phyloP scores from a whole-genome alignment of 2,329 filamentous ascomycete species.

The Pezicula carpinea region DNA sequence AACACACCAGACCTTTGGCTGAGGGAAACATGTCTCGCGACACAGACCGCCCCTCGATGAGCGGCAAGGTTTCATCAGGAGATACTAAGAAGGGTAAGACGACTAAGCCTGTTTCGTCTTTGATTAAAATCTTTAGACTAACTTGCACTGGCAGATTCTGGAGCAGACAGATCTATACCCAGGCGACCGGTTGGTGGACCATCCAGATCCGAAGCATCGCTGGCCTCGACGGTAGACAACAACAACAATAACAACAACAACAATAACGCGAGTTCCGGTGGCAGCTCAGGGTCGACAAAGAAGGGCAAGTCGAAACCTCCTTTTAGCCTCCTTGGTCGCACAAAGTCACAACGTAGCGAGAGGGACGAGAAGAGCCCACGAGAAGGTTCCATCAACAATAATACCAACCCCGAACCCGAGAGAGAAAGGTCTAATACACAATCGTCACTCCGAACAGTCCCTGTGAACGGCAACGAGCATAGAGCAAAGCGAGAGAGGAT shows the following conservation, averaged over 20 bases:
- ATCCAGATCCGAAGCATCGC: constrained; percentile 22
- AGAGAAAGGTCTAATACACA: constrained; percentile 30
- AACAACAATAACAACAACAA: no score
- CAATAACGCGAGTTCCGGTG: constrained; percentile 12
- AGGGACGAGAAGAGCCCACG: constrained; percentile 29
- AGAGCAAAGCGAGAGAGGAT: constrained; percentile 66
- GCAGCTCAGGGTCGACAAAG: constrained; percentile 11
- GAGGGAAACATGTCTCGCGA: constrained; percentile 29
- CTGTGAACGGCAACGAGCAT: constrained; percentile 45
- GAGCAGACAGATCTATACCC: constrained; percentile 16
- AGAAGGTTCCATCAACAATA: constrained; percentile 16
- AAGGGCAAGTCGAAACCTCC: constrained; percentile 27
- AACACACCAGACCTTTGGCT: constrained; percentile 27
- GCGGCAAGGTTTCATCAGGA: constrained; percentile 25
- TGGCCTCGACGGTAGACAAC: constrained; percentile 16
- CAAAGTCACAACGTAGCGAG: constrained; percentile 34
- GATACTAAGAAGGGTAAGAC: constrained; percentile 28
- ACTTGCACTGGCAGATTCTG: constrained; percentile 17
- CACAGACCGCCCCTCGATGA: constrained; percentile 23
- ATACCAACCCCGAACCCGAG: constrained; percentile 12
- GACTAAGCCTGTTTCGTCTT: constrained; percentile 11
- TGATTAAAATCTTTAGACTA: constrained; percentile 5
- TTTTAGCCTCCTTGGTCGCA: constrained; percentile 33
- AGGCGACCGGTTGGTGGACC: constrained; percentile 24
- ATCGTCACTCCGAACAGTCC: constrained; percentile 51